phyloP scores from a whole-genome alignment of 352 stramenopile genomes.

The Pythium angustatum region DNA sequence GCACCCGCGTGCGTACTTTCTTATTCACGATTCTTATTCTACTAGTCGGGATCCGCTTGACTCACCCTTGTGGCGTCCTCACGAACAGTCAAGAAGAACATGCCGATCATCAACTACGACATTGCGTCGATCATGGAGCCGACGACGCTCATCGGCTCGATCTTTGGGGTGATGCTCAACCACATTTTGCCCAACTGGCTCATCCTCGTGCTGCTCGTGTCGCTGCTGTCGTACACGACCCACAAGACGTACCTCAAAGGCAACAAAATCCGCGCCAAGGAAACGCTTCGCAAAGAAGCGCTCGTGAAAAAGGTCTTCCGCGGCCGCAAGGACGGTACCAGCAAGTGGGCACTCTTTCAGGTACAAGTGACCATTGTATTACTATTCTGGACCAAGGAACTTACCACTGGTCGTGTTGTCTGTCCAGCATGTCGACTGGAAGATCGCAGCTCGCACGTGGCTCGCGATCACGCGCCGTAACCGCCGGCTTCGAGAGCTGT shows the following conservation, averaged over 20 bases:
- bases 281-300: constrained; percentile 42
- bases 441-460: constrained; percentile 62
- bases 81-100: constrained; percentile 65
- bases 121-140: constrained; percentile 99
- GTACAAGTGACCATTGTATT: constrained; percentile 35
- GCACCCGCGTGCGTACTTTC: constrained; percentile 89
- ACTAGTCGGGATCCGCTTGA: too few relatives aligned
- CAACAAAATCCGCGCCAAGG: constrained; percentile 63
- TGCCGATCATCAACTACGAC: constrained; percentile 97
- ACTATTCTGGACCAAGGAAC: too few relatives aligned
- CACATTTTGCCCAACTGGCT: constrained; percentile 83
- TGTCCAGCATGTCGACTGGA: constrained; percentile 72
- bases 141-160: constrained; percentile 76
- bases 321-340: constrained; percentile 42
- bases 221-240: constrained; percentile 73
- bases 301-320: constrained; percentile 58
- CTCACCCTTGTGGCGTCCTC: too few relatives aligned
- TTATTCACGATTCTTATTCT: too few relatives aligned
- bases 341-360: constrained; percentile 68
- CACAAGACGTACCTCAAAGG: constrained; percentile 77
- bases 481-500: constrained; percentile 45
- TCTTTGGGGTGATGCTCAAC: constrained; percentile 87
- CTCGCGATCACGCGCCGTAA: constrained; percentile 63
- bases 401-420: too few relatives aligned
- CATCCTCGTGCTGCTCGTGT: constrained; percentile 75